Conservation (phyloP, 176 grass and related monocot species). For the Secale cereale region DNA sequence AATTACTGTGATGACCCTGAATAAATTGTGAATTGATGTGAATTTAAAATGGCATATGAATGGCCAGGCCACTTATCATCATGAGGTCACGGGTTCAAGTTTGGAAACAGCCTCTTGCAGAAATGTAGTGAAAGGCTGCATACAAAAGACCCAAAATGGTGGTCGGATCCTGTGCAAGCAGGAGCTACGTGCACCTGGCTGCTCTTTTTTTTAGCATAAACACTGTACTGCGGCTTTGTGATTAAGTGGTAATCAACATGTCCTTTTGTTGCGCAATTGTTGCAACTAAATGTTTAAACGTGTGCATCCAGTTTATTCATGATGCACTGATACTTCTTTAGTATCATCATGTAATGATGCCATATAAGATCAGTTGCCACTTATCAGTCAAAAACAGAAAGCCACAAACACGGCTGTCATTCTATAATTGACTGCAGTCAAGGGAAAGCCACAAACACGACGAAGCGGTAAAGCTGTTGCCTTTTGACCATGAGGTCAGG, state of each 20-base stretch:
- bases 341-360: background rate
- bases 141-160: too few relatives aligned
- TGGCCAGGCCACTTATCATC: background rate
- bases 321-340: background rate
- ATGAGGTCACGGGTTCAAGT: too few relatives aligned
- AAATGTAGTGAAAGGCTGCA: too few relatives aligned
- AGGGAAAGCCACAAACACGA: background rate
- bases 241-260: background rate
- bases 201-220: background rate
- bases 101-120: too few relatives aligned
- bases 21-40: background rate
- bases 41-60: background rate
- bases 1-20: background rate
- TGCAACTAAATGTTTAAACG: background rate
- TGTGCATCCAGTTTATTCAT: background rate
- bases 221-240: background rate
- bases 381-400: constrained; percentile 5
- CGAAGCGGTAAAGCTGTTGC: too few relatives aligned
- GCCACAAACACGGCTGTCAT: background rate
- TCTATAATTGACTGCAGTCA: background rate
- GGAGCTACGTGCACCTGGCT: too few relatives aligned
- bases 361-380: background rate
- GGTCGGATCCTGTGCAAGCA: too few relatives aligned
- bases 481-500: too few relatives aligned
- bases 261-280: background rate